Percentiles rank a stretch among this genome's conserved stretches.
Conservation (phyloP, 163 green algal species). For the Chloromonas sp. region DNA sequence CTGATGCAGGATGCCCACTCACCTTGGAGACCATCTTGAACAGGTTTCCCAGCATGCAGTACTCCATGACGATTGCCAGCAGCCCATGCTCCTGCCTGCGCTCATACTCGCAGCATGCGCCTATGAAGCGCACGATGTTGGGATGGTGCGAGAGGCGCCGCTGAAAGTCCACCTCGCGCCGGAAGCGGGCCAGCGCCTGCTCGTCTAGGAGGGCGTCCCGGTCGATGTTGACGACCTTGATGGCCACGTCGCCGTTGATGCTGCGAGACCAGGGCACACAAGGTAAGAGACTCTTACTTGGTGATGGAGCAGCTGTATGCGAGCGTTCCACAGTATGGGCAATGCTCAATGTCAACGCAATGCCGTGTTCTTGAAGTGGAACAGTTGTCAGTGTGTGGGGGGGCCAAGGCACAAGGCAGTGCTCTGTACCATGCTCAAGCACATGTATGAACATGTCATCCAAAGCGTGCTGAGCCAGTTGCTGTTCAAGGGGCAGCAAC, state of each 20-base stretch:
- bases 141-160: slow-evolving; percentile 34
- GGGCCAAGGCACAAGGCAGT: background rate
- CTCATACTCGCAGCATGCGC: slow-evolving; percentile 32
- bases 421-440: background rate
- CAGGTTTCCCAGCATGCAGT: slow-evolving; percentile 49
- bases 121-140: slow-evolving; percentile 59
- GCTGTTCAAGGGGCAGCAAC: no score
- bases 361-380: slow-evolving; percentile 2
- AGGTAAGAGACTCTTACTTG: no score
- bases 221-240: slow-evolving; percentile 40
- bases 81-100: slow-evolving; percentile 1
- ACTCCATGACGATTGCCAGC: slow-evolving; percentile 67
- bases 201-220: slow-evolving; percentile 19
- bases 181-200: background rate
- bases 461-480: no score
- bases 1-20: background rate
- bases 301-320: no score
- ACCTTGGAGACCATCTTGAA: slow-evolving; percentile 49
- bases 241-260: slow-evolving; percentile 26
- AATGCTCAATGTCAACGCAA: no score
- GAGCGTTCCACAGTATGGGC: no score
- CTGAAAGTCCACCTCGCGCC: slow-evolving; percentile 49
- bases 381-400: slow-evolving; percentile 1
- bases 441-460: no score
- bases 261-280: no score